Evolutionary conservation across 495 filamentous ascomycete species (phyloP).

Genomic region (Ramalina intermedia): DNA sequence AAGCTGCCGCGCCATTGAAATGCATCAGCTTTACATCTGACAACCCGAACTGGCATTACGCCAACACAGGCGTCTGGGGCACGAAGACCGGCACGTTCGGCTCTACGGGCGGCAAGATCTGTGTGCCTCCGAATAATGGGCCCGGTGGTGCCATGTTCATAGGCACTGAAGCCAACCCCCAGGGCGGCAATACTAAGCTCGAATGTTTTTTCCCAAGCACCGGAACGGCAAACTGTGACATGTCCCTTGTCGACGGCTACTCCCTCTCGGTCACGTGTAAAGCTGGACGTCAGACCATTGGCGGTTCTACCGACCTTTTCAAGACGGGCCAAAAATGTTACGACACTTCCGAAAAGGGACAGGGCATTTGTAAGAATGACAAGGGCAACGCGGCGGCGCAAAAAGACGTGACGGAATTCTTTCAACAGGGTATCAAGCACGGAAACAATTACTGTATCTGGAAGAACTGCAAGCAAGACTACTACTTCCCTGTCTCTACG

Average conservation of each 20-base stretch:
- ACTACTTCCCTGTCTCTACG: background rate
- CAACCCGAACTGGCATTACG: background rate
- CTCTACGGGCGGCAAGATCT: background rate
- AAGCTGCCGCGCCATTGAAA: background rate
- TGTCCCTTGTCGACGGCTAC: slow-evolving; percentile 1
- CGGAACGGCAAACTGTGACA: background rate
- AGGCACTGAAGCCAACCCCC: background rate
- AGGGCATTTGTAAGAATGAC: background rate
- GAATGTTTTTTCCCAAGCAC: background rate
- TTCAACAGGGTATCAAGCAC: background rate
- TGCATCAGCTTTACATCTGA: background rate
- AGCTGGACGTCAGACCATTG: background rate
- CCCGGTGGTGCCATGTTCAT: slow-evolving; percentile 1
- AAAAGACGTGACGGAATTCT: background rate
- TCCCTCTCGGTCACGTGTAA: background rate
- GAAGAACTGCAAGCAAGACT: background rate
- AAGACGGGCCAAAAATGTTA: background rate
- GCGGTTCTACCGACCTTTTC: background rate
- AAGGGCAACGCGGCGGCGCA: background rate
- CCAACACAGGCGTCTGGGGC: background rate
- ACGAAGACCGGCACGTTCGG: background rate
- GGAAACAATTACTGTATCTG: background rate
- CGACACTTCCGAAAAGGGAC: background rate
- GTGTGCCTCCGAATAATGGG: background rate
- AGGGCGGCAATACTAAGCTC: slow-evolving; percentile 1